phyloP scores from a whole-genome alignment of 805 yeast genomes.

The Cyberlindnera mycetangii region DNA sequence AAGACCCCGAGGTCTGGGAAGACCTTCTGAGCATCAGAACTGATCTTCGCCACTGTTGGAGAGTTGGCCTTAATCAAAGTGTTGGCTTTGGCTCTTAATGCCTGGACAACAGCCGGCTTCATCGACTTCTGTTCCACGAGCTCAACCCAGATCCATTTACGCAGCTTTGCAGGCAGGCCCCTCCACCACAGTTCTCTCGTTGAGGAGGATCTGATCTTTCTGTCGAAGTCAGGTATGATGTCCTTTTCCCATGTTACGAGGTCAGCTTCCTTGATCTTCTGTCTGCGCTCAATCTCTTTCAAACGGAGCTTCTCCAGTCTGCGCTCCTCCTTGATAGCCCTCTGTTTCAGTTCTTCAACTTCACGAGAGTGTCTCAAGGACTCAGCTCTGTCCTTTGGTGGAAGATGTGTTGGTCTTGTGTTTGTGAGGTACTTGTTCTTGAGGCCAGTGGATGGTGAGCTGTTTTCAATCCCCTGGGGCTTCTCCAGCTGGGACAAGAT shows the following conservation, averaged over 20 bases:
- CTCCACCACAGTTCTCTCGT: constrained; percentile 61
- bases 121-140: constrained; percentile 36
- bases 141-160: constrained; percentile 51
- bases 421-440: constrained; percentile 34
- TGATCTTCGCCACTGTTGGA: constrained; percentile 9
- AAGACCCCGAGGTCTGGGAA: constrained; percentile 39
- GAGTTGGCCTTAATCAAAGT: constrained; percentile 8
- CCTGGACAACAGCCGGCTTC: constrained; percentile 13
- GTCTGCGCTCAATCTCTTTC: constrained; percentile 31
- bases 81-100: constrained; percentile 5
- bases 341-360: constrained; percentile 42
- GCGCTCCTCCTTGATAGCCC: constrained; percentile 40
- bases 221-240: constrained; percentile 36
- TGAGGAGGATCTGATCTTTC: constrained; percentile 34
- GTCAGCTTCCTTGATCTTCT: constrained; percentile 38
- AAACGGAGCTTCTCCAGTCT: constrained; percentile 32
- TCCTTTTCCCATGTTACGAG: constrained; percentile 37
- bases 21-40: constrained; percentile 26
- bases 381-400: constrained; percentile 59
- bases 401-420: constrained; percentile 64
- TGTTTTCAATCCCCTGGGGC: constrained; percentile 21
- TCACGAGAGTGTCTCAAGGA: constrained; percentile 51
- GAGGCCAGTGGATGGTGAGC: constrained; percentile 16
- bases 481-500: constrained; percentile 29
- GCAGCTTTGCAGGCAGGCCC: constrained; percentile 44